Conservation (phyloP, 2,329 filamentous ascomycete genomes). For the Parascedosporium putredinis region DNA sequence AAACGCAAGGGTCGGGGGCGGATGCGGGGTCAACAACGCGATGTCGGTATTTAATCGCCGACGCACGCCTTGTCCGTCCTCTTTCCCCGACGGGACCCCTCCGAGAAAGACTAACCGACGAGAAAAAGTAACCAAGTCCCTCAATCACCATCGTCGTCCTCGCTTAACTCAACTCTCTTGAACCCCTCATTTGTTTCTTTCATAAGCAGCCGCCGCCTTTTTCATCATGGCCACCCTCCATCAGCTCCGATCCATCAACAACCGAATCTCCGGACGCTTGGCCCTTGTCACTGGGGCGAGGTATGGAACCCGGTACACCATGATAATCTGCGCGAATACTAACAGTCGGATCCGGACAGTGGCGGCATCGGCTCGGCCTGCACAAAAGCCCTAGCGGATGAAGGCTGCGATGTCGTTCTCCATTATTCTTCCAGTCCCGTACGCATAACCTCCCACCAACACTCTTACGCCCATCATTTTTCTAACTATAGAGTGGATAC, state of each 20-base stretch:
- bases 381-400: slow-evolving; percentile 21
- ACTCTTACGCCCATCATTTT: not conserved
- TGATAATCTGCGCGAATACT: too few relatives aligned
- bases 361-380: slow-evolving; percentile 24
- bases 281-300: slow-evolving; percentile 24
- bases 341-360: slow-evolving; percentile 13
- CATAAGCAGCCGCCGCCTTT: not conserved
- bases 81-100: too few relatives aligned
- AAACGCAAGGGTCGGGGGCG: too few relatives aligned
- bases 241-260: slow-evolving; percentile 16
- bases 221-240: not conserved
- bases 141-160: too few relatives aligned
- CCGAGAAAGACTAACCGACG: too few relatives aligned
- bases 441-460: slow-evolving; percentile 8
- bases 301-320: too few relatives aligned
- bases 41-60: too few relatives aligned
- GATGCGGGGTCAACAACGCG: too few relatives aligned
- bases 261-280: slow-evolving; percentile 17
- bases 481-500: not conserved
- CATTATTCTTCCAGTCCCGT: slow-evolving; percentile 24
- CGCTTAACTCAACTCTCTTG: too few relatives aligned
- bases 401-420: slow-evolving; percentile 24
- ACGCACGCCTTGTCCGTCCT: too few relatives aligned
- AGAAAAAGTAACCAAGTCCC: too few relatives aligned
- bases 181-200: too few relatives aligned